Evolutionary conservation across 2,329 filamentous ascomycete genomes (phyloP).

Genomic region (Fusarium lyarnte): DNA sequence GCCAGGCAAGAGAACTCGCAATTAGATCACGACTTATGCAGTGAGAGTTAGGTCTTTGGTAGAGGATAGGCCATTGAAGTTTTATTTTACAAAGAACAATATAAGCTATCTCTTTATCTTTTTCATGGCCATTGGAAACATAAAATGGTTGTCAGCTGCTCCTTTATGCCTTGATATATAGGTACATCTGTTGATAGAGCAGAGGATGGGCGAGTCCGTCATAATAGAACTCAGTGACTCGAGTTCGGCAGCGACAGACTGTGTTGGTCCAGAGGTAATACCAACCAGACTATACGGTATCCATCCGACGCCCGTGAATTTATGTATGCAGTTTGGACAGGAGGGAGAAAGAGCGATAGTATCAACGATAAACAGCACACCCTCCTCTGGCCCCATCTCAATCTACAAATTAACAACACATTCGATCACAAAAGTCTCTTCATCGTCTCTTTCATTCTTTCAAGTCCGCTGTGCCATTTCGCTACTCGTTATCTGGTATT

Average conservation of each 20-base stretch:
- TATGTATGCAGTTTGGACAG: neutral
- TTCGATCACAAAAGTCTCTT: neutral
- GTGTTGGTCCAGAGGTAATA: neutral
- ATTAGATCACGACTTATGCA: neutral
- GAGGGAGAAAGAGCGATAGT: neutral
- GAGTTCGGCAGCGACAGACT: neutral
- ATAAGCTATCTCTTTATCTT: too few relatives aligned
- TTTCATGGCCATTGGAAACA: neutral
- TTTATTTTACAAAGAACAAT: neutral
- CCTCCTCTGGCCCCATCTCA: neutral
- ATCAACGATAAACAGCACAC: neutral
- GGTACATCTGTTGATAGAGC: neutral
- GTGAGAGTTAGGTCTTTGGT: too few relatives aligned
- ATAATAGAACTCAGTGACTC: neutral
- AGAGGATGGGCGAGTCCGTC: neutral
- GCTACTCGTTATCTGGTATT: neutral
- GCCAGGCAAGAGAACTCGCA: neutral
- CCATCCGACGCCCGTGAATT: too few relatives aligned
- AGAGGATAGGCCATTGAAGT: neutral
- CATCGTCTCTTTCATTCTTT: neutral
- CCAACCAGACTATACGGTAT: neutral
- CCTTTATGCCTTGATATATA: too few relatives aligned
- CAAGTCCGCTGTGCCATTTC: neutral
- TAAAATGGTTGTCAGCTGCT: neutral
- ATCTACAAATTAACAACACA: neutral